Evolutionary conservation across 176 grass and related monocot genomes (phyloP), one percentile per base, ranked within the genome.

Genomic region (Guadua angustifolia): DNA sequence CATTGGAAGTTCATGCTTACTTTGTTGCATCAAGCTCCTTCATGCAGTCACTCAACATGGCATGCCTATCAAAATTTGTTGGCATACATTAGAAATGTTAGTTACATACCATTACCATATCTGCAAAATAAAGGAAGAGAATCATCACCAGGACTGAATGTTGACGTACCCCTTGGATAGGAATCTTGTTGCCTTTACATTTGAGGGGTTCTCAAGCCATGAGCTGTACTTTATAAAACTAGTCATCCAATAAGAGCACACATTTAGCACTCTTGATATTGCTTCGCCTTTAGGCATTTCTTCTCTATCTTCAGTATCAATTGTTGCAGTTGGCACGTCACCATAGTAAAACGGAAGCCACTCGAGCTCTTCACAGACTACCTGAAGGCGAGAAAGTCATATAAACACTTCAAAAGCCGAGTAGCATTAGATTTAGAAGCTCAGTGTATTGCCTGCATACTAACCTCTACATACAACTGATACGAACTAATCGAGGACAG

Each of bases 401-500:
- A 82, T 86, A 77, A 80, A 43, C 53, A 74, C 43, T 70, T 66
- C 50, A 11, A 82, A 83, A 60, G 56, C 17, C 51, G 36, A 68
- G 61, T 84, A 77, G 46, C 32, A 82, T 66, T 70, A 84, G 24
- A 6, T 62, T 25, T 62, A 62, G 51, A 70, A 79, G 56, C 66
- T 73, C 63, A 69, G n/a, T 66, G 32, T 72, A 68, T 39, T 84
- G 74, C 40, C 73, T 66, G 63, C 59, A 89, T 61, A 82, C 96
- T 81, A 33, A 99, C 96, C 93, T 99, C 96, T 79, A 99, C 96
- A 87, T 95, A 99, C 24, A 99, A 84, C 74, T 99, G 96, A 77
- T 95, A 99, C 78, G 91, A 99, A 88, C 96, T 99, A 94, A 99
- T 95, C 1, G 89, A 99, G 55, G 93, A 99, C 74, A 99, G 51